Evolutionary conservation across 108 stramenopile genomes (phyloP).

Genomic region (Cyclotella choctawhatcheeana): DNA sequence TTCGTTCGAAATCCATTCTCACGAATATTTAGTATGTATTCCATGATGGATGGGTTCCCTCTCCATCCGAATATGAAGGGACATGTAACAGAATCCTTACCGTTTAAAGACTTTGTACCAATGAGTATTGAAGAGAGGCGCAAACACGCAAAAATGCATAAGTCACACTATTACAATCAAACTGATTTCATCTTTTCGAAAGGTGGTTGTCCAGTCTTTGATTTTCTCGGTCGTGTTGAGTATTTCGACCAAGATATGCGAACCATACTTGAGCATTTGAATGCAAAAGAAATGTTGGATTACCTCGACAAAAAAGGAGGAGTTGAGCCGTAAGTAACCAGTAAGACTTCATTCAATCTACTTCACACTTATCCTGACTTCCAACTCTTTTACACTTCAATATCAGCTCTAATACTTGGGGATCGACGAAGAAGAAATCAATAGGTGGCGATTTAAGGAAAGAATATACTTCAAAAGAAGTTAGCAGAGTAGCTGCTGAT

Average conservation of each 20-base stretch:
- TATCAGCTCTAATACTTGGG: conserved; percentile 35
- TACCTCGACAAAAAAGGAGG: conserved; percentile 35
- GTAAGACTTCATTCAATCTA: no score
- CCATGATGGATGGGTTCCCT: conserved; percentile 50
- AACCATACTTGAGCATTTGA: conserved; percentile 35
- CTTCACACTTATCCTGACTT: no score
- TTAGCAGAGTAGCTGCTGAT: conserved; percentile 21
- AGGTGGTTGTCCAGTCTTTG: conserved; percentile 35
- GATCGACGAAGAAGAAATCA: conserved; percentile 30
- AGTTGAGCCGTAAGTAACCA: no score
- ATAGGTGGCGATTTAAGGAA: conserved; percentile 27
- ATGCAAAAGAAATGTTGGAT: conserved; percentile 32
- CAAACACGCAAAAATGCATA: conserved; percentile 30
- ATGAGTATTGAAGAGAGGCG: conserved; percentile 13
- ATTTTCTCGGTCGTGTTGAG: conserved; percentile 46
- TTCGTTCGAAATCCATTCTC: conserved; percentile 58
- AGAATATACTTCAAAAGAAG: conserved; percentile 27
- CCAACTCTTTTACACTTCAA: no score
- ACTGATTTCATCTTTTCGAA: conserved; percentile 30
- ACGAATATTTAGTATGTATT: conserved; percentile 39
- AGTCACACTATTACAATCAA: conserved; percentile 27
- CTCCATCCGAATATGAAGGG: not conserved
- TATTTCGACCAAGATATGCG: conserved; percentile 42
- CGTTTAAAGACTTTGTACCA: conserved; percentile 51
- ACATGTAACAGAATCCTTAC: conserved; percentile 24